Base-by-base conservation (phyloP, 2,329 filamentous ascomycete genomes). In the Aureobasidium melanogenum region DNA sequence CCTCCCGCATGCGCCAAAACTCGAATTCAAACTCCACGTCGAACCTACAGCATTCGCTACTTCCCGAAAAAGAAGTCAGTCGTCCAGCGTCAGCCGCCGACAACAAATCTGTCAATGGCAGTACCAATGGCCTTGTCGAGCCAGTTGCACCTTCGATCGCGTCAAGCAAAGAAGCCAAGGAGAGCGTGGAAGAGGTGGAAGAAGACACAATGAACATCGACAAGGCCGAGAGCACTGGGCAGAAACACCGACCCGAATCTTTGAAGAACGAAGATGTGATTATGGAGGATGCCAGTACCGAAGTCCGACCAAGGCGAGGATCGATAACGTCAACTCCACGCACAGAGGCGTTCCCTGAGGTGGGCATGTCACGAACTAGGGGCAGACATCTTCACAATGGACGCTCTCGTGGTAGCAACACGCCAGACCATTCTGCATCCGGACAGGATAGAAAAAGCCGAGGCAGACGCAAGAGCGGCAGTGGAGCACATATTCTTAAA, bases 1-100 rank as follows among this genome's bases (percentile, higher is more conserved):
- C 87, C 5, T 85, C 88, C 6, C 84, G 90, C 66, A 84, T 85
- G 39, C 85, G 91, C 69, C 89, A 91, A 70, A 92, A 88, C 69
- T 89, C 88, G 17, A 56, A 57, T 43, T 82, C 84, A 60, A 56
- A 57, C 41, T 82, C 84, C 60, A 85, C 73, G 39, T 77, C 77
- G 47, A 72, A 72, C 28, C 61, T 72, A 24, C 64, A 70, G 46
- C 67, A 72, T 58, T 69, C 72, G 48, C 64, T 65, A 32, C 22
- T 68, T n/a, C 63, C 65, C 24, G 89, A 63, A 80, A 78, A 64
- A 70, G 74, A 60, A 79, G 80, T 60, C 74, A 79, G 63, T 22
- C 63, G 67, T 26, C 68, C 69, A 14, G 47, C 66, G 6, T 68
- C 66, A 1, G 64, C 67, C 3, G 64, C 68, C 26, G 67, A 67